Base-by-base conservation (phyloP, 345 rosid species). In the Brassica nigra region DNA sequence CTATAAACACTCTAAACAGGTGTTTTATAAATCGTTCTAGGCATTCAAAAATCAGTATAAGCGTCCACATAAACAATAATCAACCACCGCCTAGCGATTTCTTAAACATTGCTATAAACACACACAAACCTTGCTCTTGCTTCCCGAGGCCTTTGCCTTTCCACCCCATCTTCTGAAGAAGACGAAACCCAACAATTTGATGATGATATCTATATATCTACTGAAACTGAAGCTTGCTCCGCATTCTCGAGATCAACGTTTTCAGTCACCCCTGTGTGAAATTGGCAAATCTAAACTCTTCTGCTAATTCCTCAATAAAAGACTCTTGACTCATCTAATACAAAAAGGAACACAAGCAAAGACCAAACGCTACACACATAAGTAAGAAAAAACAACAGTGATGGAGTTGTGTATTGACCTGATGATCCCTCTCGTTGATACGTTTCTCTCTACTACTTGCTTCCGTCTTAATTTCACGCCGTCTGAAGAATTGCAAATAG, bases 141-240 rank as follows among this genome's bases (percentile, higher is more conserved):
- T 89, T 95, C 44, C 99, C 99, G 2, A 93, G 92, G 63, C 99
- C 97, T 83, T 91, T 90, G 70, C 97, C 99, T 82, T 89, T 95
- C 99, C 99, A 95, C n/a, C 99, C 99, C 99, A 95, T 95, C 79
- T 92, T 95, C 74, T 91, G 95, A 68, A 95, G 93, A 80, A 95
- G 99, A 81, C 91, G 91, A 84, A 90, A 95, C 52, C 98, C 97
- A 36, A 95, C 77, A 74, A 74, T 93, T 93, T 37, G 98, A 90
- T 2, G 93, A 89, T 11, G 95, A 76, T 86, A 95, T 84, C 81
- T 74, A 84, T 2, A 92, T 91, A 72, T 93, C 98, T 23, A 93
- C 70, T 0, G 97, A 89, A 2, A 93, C 70, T 0, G 97, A 89
- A 2, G 98, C 98, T 81, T 93, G 97, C 47, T 95, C 97, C 73